These are phyloP conservation scores for Hansenula sp. DNA, from an alignment of 1,139 yeast species.

Conservation along the genomic window DNA sequence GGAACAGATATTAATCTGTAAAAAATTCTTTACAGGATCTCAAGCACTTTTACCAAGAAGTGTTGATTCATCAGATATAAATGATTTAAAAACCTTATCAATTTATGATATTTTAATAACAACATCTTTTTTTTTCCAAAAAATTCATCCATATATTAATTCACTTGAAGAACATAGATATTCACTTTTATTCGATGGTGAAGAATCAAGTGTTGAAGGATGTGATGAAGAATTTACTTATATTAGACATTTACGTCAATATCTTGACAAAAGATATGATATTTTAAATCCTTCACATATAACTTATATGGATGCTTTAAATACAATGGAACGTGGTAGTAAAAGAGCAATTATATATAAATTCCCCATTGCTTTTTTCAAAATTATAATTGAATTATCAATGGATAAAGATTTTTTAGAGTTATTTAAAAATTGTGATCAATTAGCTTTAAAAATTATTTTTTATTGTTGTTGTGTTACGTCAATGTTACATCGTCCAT, in stretches of 20 bases:
- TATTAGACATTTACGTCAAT: neutral
- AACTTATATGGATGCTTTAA: constrained; percentile 8
- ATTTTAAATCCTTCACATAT: constrained; percentile 1
- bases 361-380: constrained; percentile 16
- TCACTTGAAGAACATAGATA: neutral
- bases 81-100: neutral
- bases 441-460: constrained; percentile 17
- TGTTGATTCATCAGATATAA: neutral
- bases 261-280: constrained; percentile 2
- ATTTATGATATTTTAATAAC: neutral
- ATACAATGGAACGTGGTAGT: constrained; percentile 12
- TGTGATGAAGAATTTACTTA: too few species aligned
- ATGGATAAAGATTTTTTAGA: constrained; percentile 6
- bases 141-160: neutral
- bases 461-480: constrained; percentile 11
- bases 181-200: neutral
- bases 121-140: neutral
- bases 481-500: neutral
- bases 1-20: neutral
- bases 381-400: constrained; percentile 10
- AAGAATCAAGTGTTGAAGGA: too few species aligned
- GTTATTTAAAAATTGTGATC: constrained; percentile 12
- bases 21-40: neutral
- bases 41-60: neutral
- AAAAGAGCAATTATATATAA: constrained; percentile 12